Evolutionary conservation across 306 rosid species (phyloP).

Genomic region (Cicer yamashitae): DNA sequence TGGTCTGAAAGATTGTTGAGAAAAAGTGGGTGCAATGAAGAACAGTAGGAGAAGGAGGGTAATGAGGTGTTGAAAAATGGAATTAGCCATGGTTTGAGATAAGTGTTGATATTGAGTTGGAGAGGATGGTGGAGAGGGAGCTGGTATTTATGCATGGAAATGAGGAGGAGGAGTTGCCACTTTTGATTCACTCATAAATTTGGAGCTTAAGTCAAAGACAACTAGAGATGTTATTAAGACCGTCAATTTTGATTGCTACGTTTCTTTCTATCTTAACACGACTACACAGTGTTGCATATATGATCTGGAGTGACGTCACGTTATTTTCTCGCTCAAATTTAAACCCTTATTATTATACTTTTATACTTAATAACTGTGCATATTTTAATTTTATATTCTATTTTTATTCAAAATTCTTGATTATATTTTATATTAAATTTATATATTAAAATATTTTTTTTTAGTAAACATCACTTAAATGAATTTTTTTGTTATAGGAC

Average conservation of each 20-base stretch:
- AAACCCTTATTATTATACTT: neutral
- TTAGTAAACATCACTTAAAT: too few species aligned
- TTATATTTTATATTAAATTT: too few species aligned
- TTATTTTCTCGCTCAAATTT: neutral
- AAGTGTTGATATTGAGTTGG: neutral
- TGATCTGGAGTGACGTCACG: neutral
- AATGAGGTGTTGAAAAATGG: constrained; percentile 14
- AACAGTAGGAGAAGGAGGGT: constrained; percentile 16
- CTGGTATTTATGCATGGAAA: neutral
- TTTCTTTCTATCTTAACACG: neutral
- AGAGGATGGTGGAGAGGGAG: neutral
- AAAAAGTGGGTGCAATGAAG: constrained; percentile 37
- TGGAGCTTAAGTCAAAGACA: neutral
- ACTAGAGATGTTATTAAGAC: neutral
- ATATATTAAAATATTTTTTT: too few species aligned
- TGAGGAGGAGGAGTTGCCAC: neutral
- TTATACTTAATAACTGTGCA: too few species aligned
- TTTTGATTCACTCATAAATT: neutral
- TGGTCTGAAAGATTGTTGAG: constrained; percentile 59
- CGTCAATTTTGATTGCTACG: neutral
- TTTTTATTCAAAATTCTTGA: too few species aligned
- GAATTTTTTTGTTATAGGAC: too few species aligned
- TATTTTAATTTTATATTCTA: too few species aligned
- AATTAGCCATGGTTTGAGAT: neutral
- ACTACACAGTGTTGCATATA: neutral